A percentile compares a stretch with the other conserved stretches of the same genome.
These are phyloP conservation scores for Tolypocladium paradoxum DNA, from an alignment of 2,329 filamentous ascomycete genomes.

Conservation along the genomic window DNA sequence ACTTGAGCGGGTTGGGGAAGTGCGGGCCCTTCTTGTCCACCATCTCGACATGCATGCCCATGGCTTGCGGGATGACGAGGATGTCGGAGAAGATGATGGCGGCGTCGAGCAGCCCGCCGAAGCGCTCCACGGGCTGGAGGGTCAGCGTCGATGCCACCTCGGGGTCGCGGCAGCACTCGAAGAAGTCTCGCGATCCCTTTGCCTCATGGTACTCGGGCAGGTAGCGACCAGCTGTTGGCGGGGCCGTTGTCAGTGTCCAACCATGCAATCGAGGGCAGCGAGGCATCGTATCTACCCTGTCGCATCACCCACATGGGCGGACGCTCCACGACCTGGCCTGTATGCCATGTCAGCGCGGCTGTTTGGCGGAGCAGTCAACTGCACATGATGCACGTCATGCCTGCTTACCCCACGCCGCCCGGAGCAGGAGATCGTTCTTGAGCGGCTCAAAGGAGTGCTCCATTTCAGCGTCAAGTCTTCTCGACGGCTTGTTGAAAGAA, in stretches of 20 bases:
- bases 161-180: constrained; percentile 89
- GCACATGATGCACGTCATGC: not conserved
- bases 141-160: constrained; percentile 91
- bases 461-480: constrained; percentile 33
- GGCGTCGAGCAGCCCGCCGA: constrained; percentile 79
- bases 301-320: constrained; percentile 99
- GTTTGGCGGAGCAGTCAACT: constrained; percentile 8
- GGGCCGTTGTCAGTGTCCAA: not conserved
- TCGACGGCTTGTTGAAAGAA: not conserved
- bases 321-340: constrained; percentile 82
- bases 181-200: constrained; percentile 87
- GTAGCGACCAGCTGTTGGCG: constrained; percentile 70
- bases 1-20: constrained; percentile 75
- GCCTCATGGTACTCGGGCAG: constrained; percentile 96
- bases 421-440: constrained; percentile 84
- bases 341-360: constrained; percentile 8
- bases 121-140: constrained; percentile 89
- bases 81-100: constrained; percentile 99
- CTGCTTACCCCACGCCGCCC: constrained; percentile 72
- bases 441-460: constrained; percentile 65
- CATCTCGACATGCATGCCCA: constrained; percentile 99
- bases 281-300: constrained; percentile 54
- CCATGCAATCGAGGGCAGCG: not conserved
- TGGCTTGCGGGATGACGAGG: constrained; percentile 90
- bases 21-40: constrained; percentile 93